Base-by-base conservation (phyloP, 305 asterid species). In the Rubia tinctorum region DNA sequence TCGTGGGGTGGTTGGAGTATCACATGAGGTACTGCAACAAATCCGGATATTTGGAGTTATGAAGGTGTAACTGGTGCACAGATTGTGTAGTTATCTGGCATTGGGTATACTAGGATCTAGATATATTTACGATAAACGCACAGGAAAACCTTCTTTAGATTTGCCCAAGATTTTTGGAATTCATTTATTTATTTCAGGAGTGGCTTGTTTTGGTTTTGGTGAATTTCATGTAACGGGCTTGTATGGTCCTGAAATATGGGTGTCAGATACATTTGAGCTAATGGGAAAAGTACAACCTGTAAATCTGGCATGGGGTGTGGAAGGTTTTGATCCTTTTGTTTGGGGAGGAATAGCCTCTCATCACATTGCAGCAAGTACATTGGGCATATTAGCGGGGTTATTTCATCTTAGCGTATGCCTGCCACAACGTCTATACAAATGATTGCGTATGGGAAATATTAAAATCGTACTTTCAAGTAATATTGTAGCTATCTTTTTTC, bases 401-500 rank as follows among this genome's bases (percentile, higher is more conserved):
- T 51, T 51, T 1, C 4, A 51, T 51, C 58, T 51, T 51, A 51
- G 58, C 17, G 58, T 51, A 1, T n/a, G 15, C 58, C 15, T n/a
- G 15, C 58, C 58, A 51, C 58, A 51, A 7, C 58, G 58, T 51
- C 58, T 51, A 51, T 51, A 2, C 58, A 51, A 51, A 51, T 5
- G 58, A 51, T 51, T 11, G 58, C 13, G n/a, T 15, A 51, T 51
- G 58, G 58, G 58, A 51, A 51, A 51, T 51, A 51, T 51, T 51
- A n/a, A 51, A 51, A 51, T 3, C 15, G 58, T 51, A 15, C 12
- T 15, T 51, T 51, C 58, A 15, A 51, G 58, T 51, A 51, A n/a
- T 44, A 44, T 44, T 44, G 1, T n/a, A n/a, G 66, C 87, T 43
- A 43, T 43, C 47, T 43, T 43, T 43, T 43, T 43, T 43, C 9